phyloP scores from a whole-genome alignment of 140 eudicot genomes.

The Oenanthe javanica region DNA sequence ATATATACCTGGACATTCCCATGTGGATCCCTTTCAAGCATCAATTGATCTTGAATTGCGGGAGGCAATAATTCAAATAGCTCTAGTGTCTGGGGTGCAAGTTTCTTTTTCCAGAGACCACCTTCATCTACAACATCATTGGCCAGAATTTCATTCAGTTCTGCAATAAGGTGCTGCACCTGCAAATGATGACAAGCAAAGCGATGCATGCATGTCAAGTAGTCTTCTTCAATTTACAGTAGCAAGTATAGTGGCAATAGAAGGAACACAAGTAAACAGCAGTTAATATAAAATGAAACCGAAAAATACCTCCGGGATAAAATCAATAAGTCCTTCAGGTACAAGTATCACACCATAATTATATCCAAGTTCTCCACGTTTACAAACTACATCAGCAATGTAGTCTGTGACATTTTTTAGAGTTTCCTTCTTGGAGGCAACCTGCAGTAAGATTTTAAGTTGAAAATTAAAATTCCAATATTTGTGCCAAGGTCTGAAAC shows the following conservation, averaged over 20 bases:
- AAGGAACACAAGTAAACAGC: slow-evolving; percentile 3
- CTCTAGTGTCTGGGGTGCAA: slow-evolving; percentile 53
- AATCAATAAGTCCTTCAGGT: slow-evolving; percentile 95
- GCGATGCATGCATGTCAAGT: not conserved
- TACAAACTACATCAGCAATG: slow-evolving; percentile 85
- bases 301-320: slow-evolving; percentile 80
- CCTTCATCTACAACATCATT: slow-evolving; percentile 78
- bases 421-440: slow-evolving; percentile 69
- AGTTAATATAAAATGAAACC: not conserved
- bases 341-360: slow-evolving; percentile 93
- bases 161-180: slow-evolving; percentile 95
- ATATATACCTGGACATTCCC: slow-evolving; percentile 91
- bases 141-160: slow-evolving; percentile 87
- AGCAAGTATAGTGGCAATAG: not conserved
- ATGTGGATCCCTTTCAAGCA: slow-evolving; percentile 99
- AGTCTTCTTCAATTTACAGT: not conserved
- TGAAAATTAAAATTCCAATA: not conserved
- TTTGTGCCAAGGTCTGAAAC: not conserved
- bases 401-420: slow-evolving; percentile 78
- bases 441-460: slow-evolving; percentile 37
- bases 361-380: slow-evolving; percentile 79
- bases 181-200: slow-evolving; percentile 27
- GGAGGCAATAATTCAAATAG: slow-evolving; percentile 87
- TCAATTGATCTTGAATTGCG: slow-evolving; percentile 92
- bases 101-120: slow-evolving; percentile 90